Percentiles rank a stretch among this genome's conserved stretches.
These are phyloP conservation scores for Asterella californica DNA, from an alignment of 225 moss, liverwort and hornwort genomes.

Conservation along the genomic window DNA sequence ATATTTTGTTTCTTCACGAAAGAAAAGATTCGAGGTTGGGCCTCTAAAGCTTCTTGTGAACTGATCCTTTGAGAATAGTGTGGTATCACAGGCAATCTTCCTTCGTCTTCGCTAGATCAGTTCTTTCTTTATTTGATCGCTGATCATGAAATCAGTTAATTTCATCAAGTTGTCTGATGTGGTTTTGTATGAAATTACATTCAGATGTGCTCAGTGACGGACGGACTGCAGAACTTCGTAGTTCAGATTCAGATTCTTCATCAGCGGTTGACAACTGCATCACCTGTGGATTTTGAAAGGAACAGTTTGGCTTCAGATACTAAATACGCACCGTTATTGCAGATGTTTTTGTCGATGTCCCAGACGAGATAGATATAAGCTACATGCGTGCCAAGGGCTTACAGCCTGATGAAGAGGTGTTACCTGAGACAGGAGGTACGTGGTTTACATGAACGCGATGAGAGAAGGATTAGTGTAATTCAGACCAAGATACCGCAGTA, in stretches of 20 bases:
- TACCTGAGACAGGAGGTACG: slow-evolving; percentile 82
- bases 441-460: background rate
- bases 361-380: slow-evolving; percentile 91
- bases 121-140: no score
- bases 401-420: slow-evolving; percentile 75
- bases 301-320: background rate
- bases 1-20: background rate
- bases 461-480: no score
- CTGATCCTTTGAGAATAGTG: no score
- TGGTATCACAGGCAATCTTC: no score
- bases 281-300: background rate
- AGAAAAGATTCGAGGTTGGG: background rate
- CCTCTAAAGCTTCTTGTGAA: background rate
- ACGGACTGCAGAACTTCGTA: background rate
- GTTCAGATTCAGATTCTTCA: background rate
- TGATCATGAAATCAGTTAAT: background rate
- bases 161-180: background rate
- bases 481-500: no score
- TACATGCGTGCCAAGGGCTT: slow-evolving; percentile 77
- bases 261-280: background rate
- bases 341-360: slow-evolving; percentile 98
- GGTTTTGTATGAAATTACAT: background rate
- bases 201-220: background rate
- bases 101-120: no score
- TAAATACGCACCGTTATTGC: slow-evolving; percentile 15